Percentiles rank a stretch among this genome's conserved stretches.
These are phyloP conservation scores for Phytophthora agathidicida DNA, from an alignment of 352 stramenopile species.

Conservation along the genomic window DNA sequence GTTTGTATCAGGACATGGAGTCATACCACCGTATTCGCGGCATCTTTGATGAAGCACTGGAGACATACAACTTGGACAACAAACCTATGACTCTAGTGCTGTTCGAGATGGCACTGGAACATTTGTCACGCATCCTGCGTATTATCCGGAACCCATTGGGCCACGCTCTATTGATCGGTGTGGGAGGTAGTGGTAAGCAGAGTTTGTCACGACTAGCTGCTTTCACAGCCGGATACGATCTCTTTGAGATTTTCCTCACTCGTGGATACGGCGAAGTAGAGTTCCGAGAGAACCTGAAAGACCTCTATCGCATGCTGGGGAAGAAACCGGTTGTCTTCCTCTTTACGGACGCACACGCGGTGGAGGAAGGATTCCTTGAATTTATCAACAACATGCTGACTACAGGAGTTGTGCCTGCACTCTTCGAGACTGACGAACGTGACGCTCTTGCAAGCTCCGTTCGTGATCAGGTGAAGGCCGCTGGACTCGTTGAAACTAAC, in stretches of 20 bases:
- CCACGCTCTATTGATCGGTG: conserved; percentile 94
- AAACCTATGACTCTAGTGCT: conserved; percentile 96
- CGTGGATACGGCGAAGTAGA: conserved; percentile 94
- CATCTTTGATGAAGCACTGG: conserved; percentile 94
- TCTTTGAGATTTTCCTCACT: conserved; percentile 95
- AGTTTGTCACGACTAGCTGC: conserved; percentile 91
- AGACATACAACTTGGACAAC: conserved; percentile 95
- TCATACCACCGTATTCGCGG: conserved; percentile 89
- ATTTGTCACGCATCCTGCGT: conserved; percentile 92
- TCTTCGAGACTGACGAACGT: conserved; percentile 94
- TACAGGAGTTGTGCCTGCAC: conserved; percentile 92
- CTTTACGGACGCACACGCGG: conserved; percentile 95
- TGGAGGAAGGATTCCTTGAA: conserved; percentile 96
- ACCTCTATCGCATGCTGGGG: conserved; percentile 91
- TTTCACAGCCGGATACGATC: conserved; percentile 93
- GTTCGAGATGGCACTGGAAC: conserved; percentile 96
- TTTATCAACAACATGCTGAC: conserved; percentile 98
- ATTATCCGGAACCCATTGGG: conserved; percentile 93
- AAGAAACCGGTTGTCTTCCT: conserved; percentile 93
- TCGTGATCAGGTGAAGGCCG: conserved; percentile 88
- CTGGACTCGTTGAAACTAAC: conserved; percentile 89
- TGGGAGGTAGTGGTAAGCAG: conserved; percentile 95
- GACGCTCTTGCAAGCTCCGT: conserved; percentile 86
- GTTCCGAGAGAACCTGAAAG: conserved; percentile 95
- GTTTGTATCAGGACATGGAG: conserved; percentile 95